phyloP scores from a whole-genome alignment of 2,329 filamentous ascomycete genomes.

The Geosmithia putterillii region DNA sequence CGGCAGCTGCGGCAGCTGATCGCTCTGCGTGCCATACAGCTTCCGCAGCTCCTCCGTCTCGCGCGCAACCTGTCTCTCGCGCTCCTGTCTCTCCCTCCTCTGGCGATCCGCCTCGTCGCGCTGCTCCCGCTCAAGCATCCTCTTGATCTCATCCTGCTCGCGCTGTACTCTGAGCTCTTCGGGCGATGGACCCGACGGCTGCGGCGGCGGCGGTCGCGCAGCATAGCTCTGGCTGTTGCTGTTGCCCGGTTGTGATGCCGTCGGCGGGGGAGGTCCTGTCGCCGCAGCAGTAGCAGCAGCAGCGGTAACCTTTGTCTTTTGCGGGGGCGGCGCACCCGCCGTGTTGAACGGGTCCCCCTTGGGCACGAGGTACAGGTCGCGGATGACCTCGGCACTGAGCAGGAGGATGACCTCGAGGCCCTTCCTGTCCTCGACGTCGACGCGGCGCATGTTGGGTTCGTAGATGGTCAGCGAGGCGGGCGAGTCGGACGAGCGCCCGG shows the following conservation, averaged over 20 bases:
- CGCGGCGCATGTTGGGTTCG: slow-evolving; percentile 79
- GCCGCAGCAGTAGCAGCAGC: not conserved
- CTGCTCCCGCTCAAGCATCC: slow-evolving; percentile 56
- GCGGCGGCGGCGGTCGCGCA: too few relatives aligned
- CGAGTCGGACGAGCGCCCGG: slow-evolving; percentile 47
- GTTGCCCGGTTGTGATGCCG: slow-evolving; percentile 4
- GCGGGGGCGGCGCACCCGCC: slow-evolving; percentile 22
- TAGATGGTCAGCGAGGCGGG: slow-evolving; percentile 60
- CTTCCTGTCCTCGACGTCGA: slow-evolving; percentile 90
- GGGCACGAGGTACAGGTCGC: slow-evolving; percentile 51
- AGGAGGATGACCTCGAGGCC: slow-evolving; percentile 76
- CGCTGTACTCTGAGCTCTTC: slow-evolving; percentile 37
- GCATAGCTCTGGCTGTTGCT: slow-evolving; percentile 13
- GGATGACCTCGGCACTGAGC: slow-evolving; percentile 49
- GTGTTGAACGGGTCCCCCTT: slow-evolving; percentile 72
- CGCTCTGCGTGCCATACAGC: slow-evolving; percentile 48
- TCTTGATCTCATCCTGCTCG: slow-evolving; percentile 43
- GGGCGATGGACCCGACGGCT: not conserved
- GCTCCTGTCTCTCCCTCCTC: slow-evolving; percentile 17
- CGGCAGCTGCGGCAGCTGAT: slow-evolving; percentile 18
- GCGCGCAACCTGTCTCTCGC: slow-evolving; percentile 51
- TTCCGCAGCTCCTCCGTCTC: slow-evolving; percentile 73
- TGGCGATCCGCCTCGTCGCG: slow-evolving; percentile 44
- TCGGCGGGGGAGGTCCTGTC: slow-evolving; percentile 24
- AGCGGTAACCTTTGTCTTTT: not conserved